phyloP scores from a whole-genome alignment of 129 eudicot genomes.

The Flaveria sonorensis region DNA sequence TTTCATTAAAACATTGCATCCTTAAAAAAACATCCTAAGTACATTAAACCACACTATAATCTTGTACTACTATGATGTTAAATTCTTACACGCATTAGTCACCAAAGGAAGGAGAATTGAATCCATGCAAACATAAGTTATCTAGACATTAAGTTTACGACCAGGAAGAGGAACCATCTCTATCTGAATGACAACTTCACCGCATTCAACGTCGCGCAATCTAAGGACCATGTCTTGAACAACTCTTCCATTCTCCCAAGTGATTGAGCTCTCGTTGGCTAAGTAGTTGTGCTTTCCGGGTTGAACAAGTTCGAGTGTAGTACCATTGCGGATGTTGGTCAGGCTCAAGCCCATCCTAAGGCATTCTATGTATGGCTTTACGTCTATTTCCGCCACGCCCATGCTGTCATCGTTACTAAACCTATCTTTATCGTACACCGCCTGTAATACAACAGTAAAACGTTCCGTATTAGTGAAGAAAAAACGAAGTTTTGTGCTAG shows the following conservation, averaged over 20 bases:
- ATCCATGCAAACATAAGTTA: neutral
- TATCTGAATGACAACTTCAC: constrained; percentile 53
- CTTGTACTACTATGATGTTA: neutral
- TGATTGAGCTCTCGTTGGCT: constrained; percentile 43
- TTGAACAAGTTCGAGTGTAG: constrained; percentile 51
- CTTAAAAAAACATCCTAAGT: no score
- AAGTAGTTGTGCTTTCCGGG: constrained; percentile 44
- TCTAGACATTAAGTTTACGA: constrained; percentile 28
- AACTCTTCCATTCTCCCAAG: constrained; percentile 53
- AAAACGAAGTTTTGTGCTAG: no score
- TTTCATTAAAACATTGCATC: neutral
- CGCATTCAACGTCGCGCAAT: constrained; percentile 50
- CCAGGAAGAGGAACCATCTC: constrained; percentile 59
- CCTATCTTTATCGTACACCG: constrained; percentile 67
- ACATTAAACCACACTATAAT: neutral
- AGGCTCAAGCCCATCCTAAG: constrained; percentile 49
- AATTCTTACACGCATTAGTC: neutral
- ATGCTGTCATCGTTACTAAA: constrained; percentile 62
- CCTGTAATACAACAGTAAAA: constrained; percentile 29
- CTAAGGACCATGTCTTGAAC: constrained; percentile 57
- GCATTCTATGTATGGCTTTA: constrained; percentile 57
- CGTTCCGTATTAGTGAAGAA: no score
- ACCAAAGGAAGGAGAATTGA: neutral
- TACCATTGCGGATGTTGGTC: constrained; percentile 48
- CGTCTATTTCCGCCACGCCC: constrained; percentile 67